Evolutionary conservation across 1,284 basidiomycete genomes (phyloP).

Genomic region (Abortiporus biennis): DNA sequence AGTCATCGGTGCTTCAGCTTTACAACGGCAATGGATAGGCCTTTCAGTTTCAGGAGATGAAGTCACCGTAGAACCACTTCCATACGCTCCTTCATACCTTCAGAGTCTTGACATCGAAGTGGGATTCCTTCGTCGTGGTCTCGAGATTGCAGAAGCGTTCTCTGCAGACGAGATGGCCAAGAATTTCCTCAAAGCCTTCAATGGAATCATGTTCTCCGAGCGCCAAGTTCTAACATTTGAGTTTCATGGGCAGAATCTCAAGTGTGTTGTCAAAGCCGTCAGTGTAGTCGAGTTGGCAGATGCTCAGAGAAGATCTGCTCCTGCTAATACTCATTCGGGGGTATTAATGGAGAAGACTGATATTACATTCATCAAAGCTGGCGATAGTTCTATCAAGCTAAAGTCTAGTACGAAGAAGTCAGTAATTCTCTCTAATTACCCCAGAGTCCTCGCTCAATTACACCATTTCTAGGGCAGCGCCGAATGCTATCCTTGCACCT

Average conservation of each 20-base stretch:
- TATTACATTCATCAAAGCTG: slow-evolving; percentile 83
- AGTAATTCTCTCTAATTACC: slow-evolving; percentile 17
- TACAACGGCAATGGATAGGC: slow-evolving; percentile 83
- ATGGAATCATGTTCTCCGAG: slow-evolving; percentile 62
- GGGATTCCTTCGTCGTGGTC: slow-evolving; percentile 61
- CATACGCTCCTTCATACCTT: slow-evolving; percentile 64
- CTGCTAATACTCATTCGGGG: slow-evolving; percentile 45
- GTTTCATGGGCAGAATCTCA: slow-evolving; percentile 85
- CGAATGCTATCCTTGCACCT: slow-evolving; percentile 94
- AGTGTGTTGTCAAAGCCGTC: slow-evolving; percentile 65
- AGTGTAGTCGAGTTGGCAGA: slow-evolving; percentile 66
- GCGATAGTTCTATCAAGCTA: slow-evolving; percentile 79
- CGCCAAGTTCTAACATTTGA: slow-evolving; percentile 85
- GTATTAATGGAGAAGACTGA: slow-evolving; percentile 90
- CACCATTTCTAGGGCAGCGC: slow-evolving; percentile 54
- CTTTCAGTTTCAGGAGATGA: slow-evolving; percentile 75
- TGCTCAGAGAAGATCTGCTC: slow-evolving; percentile 37
- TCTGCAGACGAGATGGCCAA: slow-evolving; percentile 82
- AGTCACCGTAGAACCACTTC: slow-evolving; percentile 66
- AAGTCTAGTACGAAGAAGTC: slow-evolving; percentile 91
- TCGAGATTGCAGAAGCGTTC: slow-evolving; percentile 68
- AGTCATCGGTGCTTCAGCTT: slow-evolving; percentile 59
- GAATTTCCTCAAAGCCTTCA: slow-evolving; percentile 67
- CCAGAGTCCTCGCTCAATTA: not conserved
- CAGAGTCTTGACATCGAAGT: slow-evolving; percentile 77